phyloP scores from a whole-genome alignment of 768 basidiomycete genomes.

The Asterophora parasitica region DNA sequence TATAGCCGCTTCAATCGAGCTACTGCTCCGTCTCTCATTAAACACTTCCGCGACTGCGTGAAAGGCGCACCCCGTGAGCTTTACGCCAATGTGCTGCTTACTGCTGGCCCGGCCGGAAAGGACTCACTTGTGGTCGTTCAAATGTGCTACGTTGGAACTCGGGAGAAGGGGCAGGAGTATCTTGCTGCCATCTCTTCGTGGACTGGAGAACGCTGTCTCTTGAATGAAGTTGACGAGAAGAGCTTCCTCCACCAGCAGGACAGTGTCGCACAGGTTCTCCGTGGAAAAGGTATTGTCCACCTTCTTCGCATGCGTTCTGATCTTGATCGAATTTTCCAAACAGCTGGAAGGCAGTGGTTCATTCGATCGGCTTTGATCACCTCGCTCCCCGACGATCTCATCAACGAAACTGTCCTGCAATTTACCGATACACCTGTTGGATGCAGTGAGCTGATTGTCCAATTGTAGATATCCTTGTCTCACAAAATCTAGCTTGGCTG shows the following conservation, averaged over 20 bases:
- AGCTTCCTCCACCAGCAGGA: slow-evolving; percentile 88
- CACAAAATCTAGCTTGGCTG: slow-evolving; percentile 63
- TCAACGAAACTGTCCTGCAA: slow-evolving; percentile 75
- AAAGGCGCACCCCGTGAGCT: slow-evolving; percentile 84
- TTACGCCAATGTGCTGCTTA: slow-evolving; percentile 87
- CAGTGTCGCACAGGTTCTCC: slow-evolving; percentile 84
- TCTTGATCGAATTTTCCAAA: background rate
- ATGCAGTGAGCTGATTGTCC: slow-evolving; percentile 61
- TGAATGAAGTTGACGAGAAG: slow-evolving; percentile 91
- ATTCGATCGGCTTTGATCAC: slow-evolving; percentile 81
- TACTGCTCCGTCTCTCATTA: slow-evolving; percentile 85
- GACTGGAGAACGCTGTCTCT: slow-evolving; percentile 80
- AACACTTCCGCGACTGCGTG: slow-evolving; percentile 90
- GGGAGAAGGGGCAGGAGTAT: slow-evolving; percentile 71
- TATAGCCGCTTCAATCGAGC: slow-evolving; percentile 78
- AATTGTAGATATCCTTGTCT: background rate
- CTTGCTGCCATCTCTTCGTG: slow-evolving; percentile 80
- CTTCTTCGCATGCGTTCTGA: background rate
- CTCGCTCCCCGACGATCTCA: slow-evolving; percentile 82
- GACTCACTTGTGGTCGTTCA: slow-evolving; percentile 89
- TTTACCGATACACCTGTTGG: slow-evolving; percentile 85
- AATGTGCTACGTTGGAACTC: slow-evolving; percentile 82
- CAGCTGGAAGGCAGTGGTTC: slow-evolving; percentile 85
- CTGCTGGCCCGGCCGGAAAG: slow-evolving; percentile 80
- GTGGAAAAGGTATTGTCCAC: slow-evolving; percentile 60